Evolutionary conservation across 495 filamentous ascomycete genomes (phyloP), one percentile per base, ranked within the genome.

Genomic region (Xylaria bambusicola): DNA sequence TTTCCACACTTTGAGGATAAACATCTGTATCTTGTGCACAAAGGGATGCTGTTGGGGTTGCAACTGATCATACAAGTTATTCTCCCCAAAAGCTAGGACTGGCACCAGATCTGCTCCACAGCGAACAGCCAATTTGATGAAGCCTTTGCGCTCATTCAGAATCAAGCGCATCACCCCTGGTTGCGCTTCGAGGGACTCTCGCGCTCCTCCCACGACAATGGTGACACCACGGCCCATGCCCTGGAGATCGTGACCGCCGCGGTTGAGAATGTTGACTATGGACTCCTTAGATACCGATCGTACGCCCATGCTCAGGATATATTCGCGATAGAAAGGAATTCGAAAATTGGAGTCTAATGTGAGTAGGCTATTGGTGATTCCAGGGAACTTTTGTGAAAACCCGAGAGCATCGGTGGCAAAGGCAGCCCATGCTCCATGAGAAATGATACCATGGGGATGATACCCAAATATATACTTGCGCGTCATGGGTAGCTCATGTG

Each of bases 391-490:
- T 53, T 88, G 82, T 2, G 84, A 84, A 72, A 98, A 98, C 2
- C 94, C 92, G 5, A 95, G 79, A 0, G 90, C 90, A 63, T 98
- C 94, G 6, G 95, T 98, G 27, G 80, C 90, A 63, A 98, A 97
- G 15, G 93, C 88, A 3, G 89, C 91, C 73, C 94, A 97, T 1
- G 95, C 94, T 36, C 94, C 94, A 67, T 97, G 91, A 13, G 88
- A 92, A 66, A 98, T 96, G 72, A 98, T 97, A 40, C 94, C 94
- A 71, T 98, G 93, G 0, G 93, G 93, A 68, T 97, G 94, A 71
- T 98, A 97, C 41, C 95, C 94, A 69, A 98, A 96, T 63, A 98
- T 93, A 75, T 98, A 98, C 75, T 98, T 98, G 57, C 91, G 82
- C 2, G 88, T 90, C 0, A 91, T 81, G 13, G 89, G 84, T 2